Conservation (phyloP, 1,139 yeast species). For the Hansenula sp. region DNA sequence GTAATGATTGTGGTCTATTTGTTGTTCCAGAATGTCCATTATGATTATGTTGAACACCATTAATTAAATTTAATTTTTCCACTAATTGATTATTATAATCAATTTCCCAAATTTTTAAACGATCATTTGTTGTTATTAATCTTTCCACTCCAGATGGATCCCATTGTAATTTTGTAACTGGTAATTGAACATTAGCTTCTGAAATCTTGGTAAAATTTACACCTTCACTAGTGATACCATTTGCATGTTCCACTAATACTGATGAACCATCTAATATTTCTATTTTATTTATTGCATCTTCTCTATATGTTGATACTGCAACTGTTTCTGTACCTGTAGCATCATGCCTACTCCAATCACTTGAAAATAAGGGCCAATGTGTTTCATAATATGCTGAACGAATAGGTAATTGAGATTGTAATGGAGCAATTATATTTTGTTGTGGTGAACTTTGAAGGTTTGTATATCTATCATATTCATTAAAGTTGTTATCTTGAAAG, state of each 20-base stretch:
- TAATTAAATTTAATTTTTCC: slow-evolving; percentile 34
- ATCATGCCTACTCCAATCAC: slow-evolving; percentile 56
- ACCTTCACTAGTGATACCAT: slow-evolving; percentile 29
- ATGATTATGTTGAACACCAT: slow-evolving; percentile 30
- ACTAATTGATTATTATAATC: slow-evolving; percentile 30
- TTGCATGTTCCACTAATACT: slow-evolving; percentile 18
- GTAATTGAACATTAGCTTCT: slow-evolving; percentile 57
- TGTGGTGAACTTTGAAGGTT: slow-evolving; percentile 6
- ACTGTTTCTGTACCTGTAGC: slow-evolving; percentile 43
- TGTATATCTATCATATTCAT: slow-evolving; percentile 15
- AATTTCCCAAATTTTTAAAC: slow-evolving; percentile 61
- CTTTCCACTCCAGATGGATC: slow-evolving; percentile 44
- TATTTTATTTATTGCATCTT: slow-evolving; percentile 58
- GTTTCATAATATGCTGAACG: slow-evolving; percentile 55
- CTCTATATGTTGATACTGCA: slow-evolving; percentile 67
- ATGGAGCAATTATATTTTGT: slow-evolving; percentile 1
- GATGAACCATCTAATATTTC: slow-evolving; percentile 20
- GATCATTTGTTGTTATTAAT: slow-evolving; percentile 68
- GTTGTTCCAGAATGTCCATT: slow-evolving; percentile 3
- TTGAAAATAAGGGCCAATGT: slow-evolving; percentile 57
- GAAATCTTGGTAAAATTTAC: slow-evolving; percentile 36
- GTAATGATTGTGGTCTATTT: slow-evolving; percentile 31
- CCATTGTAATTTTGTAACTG: slow-evolving; percentile 70
- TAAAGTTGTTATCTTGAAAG: slow-evolving; percentile 3
- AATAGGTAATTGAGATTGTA: slow-evolving; percentile 23